Conservation (phyloP, 441 rosid species). For the Isatis lusitanica region DNA sequence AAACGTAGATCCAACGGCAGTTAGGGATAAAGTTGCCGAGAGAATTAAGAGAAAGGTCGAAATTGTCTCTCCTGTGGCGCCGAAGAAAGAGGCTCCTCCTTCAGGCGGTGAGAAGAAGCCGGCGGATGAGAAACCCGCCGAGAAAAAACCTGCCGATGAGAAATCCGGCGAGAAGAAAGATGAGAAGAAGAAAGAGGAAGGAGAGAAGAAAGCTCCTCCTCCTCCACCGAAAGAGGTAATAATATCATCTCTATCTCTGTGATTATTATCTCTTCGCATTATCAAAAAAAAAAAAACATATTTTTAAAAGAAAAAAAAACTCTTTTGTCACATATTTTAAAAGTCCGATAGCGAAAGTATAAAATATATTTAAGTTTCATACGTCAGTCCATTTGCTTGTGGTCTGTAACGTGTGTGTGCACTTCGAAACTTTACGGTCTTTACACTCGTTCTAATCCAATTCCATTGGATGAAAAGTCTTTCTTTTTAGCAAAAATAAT, state of each 20-base stretch:
- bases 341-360: constrained; percentile 1
- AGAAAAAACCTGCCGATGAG: constrained; percentile 44
- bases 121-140: constrained; percentile 42
- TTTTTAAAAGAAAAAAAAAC: neutral
- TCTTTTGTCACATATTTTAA: neutral
- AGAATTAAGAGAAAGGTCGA: constrained; percentile 70
- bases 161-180: constrained; percentile 46
- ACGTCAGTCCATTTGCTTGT: constrained; percentile 32
- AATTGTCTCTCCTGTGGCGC: constrained; percentile 60
- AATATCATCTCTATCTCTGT: neutral
- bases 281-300: neutral
- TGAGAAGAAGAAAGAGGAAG: constrained; percentile 54
- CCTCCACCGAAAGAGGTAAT: constrained; percentile 72
- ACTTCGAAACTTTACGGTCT: constrained; percentile 33
- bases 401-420: constrained; percentile 34
- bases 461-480: neutral
- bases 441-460: constrained; percentile 10
- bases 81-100: constrained; percentile 59
- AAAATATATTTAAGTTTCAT: constrained; percentile 5
- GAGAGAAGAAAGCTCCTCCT: constrained; percentile 56
- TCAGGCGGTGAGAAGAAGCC: constrained; percentile 35
- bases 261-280: no score
- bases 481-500: no score
- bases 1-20: constrained; percentile 60
- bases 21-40: constrained; percentile 56